Percentiles rank a stretch among this genome's conserved stretches.
Evolutionary conservation across 257 asterid genomes (phyloP).

Genomic region (Anisodus tanguticus): DNA sequence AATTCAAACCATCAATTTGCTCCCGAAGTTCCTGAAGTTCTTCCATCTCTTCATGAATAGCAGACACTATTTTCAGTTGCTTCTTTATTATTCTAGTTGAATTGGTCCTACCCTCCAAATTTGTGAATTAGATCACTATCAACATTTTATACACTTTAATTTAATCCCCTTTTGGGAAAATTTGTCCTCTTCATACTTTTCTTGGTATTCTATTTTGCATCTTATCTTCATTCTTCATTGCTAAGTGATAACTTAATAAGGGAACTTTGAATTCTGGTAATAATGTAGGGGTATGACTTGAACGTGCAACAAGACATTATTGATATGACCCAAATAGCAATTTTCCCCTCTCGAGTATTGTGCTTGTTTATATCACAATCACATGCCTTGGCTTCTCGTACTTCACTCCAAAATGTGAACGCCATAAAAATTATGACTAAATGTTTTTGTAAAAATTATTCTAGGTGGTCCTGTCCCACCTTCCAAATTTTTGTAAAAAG

Average conservation of each 20-base stretch:
- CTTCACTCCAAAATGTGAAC: no score
- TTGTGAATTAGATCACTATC: background rate
- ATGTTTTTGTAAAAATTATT: no score
- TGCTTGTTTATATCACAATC: no score
- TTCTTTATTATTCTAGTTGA: background rate
- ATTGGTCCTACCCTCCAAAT: background rate
- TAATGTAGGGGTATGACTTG: background rate
- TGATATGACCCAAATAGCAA: no score
- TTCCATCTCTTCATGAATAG: background rate
- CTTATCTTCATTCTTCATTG: slow-evolving; percentile 12
- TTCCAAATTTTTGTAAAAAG: no score
- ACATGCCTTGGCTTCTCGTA: no score
- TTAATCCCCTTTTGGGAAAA: background rate
- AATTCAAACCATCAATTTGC: background rate
- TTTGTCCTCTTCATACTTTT: background rate
- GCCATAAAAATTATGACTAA: no score
- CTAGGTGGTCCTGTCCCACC: no score
- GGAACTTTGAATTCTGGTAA: background rate
- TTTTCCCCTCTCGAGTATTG: no score
- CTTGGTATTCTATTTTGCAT: background rate
- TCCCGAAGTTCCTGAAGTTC: background rate
- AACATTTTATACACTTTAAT: background rate
- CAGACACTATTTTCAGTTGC: background rate
- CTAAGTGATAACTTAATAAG: background rate
- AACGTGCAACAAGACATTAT: background rate